Evolutionary conservation across 2,329 filamentous ascomycete genomes (phyloP).

Genomic region (Pestalotiopsis sp.): DNA sequence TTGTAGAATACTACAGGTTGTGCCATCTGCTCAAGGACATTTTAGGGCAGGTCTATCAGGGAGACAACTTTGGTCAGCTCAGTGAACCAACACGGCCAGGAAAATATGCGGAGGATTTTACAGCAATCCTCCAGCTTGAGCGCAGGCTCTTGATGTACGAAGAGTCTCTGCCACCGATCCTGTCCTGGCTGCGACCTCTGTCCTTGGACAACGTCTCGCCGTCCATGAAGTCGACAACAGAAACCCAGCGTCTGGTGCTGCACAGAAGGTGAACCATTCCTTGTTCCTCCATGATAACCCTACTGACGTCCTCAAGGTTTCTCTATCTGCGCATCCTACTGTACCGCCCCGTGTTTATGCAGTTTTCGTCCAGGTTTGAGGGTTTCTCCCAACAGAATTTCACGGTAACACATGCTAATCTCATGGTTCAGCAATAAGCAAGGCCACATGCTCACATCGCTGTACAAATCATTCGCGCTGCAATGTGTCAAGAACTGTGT

Average conservation of each 20-base stretch:
- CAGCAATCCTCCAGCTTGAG: not conserved
- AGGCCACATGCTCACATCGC: not conserved
- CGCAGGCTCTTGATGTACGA: not conserved
- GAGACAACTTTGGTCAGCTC: not conserved
- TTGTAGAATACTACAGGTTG: not conserved
- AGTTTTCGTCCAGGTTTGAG: not conserved
- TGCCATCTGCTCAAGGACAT: conserved; percentile 3
- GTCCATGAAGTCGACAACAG: not conserved
- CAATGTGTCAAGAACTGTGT: not conserved
- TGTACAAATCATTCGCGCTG: not conserved
- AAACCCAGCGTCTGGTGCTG: not conserved
- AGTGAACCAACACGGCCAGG: not conserved
- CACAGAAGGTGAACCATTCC: not conserved
- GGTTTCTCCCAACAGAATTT: not conserved
- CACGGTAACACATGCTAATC: not conserved
- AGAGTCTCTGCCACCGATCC: not conserved
- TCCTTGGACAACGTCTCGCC: not conserved
- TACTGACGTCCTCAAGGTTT: not conserved
- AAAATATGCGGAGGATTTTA: not conserved
- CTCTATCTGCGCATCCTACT: not conserved
- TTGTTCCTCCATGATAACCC: not conserved
- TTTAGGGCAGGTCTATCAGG: not conserved
- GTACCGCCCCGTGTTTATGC: not conserved
- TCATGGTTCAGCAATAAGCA: not conserved
- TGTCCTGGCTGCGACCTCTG: not conserved